Evolutionary conservation across 2,329 filamentous ascomycete genomes (phyloP), one percentile per base, ranked within the genome.

Genomic region (Neoarthrinium moseri): DNA sequence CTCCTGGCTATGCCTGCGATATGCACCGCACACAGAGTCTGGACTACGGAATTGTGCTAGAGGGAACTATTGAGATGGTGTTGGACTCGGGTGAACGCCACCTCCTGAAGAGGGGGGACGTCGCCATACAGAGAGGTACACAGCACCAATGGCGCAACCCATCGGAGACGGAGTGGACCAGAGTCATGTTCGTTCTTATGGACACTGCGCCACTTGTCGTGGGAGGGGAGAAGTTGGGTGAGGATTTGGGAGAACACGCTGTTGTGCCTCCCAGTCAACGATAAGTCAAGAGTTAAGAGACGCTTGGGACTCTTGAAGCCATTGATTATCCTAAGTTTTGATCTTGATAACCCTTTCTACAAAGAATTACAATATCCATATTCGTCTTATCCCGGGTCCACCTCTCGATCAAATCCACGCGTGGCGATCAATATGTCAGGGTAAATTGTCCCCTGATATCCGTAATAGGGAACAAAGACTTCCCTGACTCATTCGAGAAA

Each of bases 91-190:
- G 78, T 2, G 74, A 74, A 46, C 65, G 58, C 39, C 65, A 66
- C 35, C 46, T 65, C 20, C 64, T 82, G 68, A 62, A 64, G 37
- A 63, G 68, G 10, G 78, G 78, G 3, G 78, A 82, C 54, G 62
- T 80, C n/a, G 72, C 72, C 8, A 72, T 82, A 17, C 77, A 82
- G 60, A 64, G 79, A 32, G 76, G 70, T 1, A 80, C 77, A 3
- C 75, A 73, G 63, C 78, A 82, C 57, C 69, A 69, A 21, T 80
- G 77, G 77, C 59, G 65, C 39, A 80, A 81, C 47, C 57, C 63
- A 13, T 74, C 68, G 49, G 50, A 60, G 37, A 73, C 68, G 12
- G 68, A 71, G 39, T 77, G 74, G 75, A 64, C 71, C 13, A 59
- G 75, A 12, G 69, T 77, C 61, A 49, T 61, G 59, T 61, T 74